Conservation (phyloP, 2,329 filamentous ascomycete species). For the Trichoderma aggressivum region DNA sequence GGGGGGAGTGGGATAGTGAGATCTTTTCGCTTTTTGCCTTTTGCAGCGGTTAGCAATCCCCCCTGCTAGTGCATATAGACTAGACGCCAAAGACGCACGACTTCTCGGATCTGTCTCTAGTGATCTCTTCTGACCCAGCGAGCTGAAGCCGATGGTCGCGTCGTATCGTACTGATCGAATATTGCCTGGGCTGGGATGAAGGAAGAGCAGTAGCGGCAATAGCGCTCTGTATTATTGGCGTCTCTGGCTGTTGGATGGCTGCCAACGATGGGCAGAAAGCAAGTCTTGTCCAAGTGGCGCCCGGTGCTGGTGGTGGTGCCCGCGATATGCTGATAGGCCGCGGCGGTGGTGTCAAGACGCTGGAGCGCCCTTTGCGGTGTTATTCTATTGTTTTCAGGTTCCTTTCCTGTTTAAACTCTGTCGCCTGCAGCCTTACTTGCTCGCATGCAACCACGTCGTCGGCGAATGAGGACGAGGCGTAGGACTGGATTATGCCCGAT, state of each 20-base stretch:
- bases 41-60: constrained; percentile 6
- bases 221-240: constrained; percentile 6
- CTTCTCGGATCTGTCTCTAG: constrained; percentile 16
- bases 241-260: neutral
- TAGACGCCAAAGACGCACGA: constrained; percentile 15
- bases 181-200: neutral
- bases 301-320: constrained; percentile 11
- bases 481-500: constrained; percentile 11
- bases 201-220: constrained; percentile 10
- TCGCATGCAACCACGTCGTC: constrained; percentile 1
- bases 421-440: constrained; percentile 17
- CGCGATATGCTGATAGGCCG: constrained; percentile 18
- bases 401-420: constrained; percentile 11
- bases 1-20: neutral
- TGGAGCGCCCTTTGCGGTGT: constrained; percentile 6
- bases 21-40: constrained; percentile 1
- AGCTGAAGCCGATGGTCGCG: constrained; percentile 17
- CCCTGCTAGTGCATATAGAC: constrained; percentile 9
- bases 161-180: neutral
- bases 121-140: constrained; percentile 2
- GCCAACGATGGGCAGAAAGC: constrained; percentile 7
- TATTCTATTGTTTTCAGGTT: neutral
- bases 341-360: constrained; percentile 11
- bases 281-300: constrained; percentile 9
- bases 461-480: constrained; percentile 12